Evolutionary conservation across 768 basidiomycete genomes (phyloP).

Genomic region (Pisolithus marmoratus): DNA sequence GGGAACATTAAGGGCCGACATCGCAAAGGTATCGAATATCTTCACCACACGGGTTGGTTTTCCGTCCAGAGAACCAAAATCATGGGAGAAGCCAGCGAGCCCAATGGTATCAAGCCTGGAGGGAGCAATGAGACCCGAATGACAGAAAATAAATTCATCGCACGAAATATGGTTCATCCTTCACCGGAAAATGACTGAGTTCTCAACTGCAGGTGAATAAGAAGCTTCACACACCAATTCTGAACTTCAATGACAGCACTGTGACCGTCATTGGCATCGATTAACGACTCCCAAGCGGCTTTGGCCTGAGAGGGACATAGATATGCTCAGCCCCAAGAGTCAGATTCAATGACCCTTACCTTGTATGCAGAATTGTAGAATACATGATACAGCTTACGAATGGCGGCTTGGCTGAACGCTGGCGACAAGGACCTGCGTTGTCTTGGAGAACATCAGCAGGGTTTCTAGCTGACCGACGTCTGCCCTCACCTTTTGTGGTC

Average conservation of each 20-base stretch:
- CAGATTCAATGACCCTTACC: slow-evolving; percentile 4
- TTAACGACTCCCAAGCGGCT: slow-evolving; percentile 17
- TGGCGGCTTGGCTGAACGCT: slow-evolving; percentile 19
- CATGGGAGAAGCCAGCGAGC: slow-evolving; percentile 40
- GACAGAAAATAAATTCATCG: not conserved
- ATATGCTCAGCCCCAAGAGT: not conserved
- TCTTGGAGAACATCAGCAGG: slow-evolving; percentile 3
- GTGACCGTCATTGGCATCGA: slow-evolving; percentile 3
- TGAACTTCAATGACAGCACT: slow-evolving; percentile 6
- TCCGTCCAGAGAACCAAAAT: slow-evolving; percentile 38
- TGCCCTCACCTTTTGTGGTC: slow-evolving; percentile 34
- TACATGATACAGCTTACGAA: slow-evolving; percentile 17
- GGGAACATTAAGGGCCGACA: slow-evolving; percentile 1
- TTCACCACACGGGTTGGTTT: slow-evolving; percentile 21
- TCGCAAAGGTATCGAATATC: slow-evolving; percentile 20
- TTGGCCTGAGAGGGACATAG: slow-evolving; percentile 8
- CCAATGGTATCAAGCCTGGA: slow-evolving; percentile 39
- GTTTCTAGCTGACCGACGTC: not conserved
- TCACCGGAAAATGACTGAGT: not conserved
- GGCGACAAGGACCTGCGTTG: slow-evolving; percentile 24
- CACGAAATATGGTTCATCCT: slow-evolving; percentile 9
- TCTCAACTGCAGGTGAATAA: not conserved
- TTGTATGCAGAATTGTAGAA: slow-evolving; percentile 26
- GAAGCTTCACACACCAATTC: slow-evolving; percentile 1
- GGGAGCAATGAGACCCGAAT: not conserved